phyloP scores from a whole-genome alignment of 768 basidiomycete genomes.

The Suillus fuscotomentosus region DNA sequence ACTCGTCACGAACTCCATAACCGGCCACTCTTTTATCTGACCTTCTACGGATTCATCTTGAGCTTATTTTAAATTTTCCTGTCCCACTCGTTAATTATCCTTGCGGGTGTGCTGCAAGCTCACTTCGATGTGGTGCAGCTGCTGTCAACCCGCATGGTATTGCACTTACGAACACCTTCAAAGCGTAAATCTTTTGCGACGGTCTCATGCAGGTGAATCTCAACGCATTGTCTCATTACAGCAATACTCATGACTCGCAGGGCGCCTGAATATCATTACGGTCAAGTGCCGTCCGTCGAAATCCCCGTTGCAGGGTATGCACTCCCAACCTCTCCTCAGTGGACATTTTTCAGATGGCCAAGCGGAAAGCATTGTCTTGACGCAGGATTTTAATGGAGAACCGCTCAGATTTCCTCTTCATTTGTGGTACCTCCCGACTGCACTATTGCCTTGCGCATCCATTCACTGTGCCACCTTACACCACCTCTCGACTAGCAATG shows the following conservation, averaged over 20 bases:
- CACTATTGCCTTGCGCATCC: constrained; percentile 57
- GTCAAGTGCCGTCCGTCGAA: constrained; percentile 71
- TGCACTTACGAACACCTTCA: constrained; percentile 77
- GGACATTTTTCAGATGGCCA: constrained; percentile 59
- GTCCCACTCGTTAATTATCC: constrained; percentile 63
- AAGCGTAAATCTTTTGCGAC: constrained; percentile 42
- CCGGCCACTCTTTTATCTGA: constrained; percentile 8
- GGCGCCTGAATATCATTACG: constrained; percentile 68
- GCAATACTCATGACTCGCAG: constrained; percentile 35
- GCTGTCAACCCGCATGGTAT: constrained; percentile 81
- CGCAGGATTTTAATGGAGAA: constrained; percentile 81
- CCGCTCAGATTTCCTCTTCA: constrained; percentile 81
- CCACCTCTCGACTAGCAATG: not conserved
- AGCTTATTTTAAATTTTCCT: constrained; percentile 10
- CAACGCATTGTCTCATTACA: constrained; percentile 4
- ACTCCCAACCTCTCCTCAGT: constrained; percentile 66
- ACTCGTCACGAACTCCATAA: not conserved
- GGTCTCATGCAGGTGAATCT: constrained; percentile 45
- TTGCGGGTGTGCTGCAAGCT: constrained; percentile 68
- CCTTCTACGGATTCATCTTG: constrained; percentile 15
- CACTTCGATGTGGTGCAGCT: constrained; percentile 85
- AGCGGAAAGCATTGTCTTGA: constrained; percentile 66
- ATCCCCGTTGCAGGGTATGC: constrained; percentile 65
- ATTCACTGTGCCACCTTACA: constrained; percentile 67
- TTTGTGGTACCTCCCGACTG: constrained; percentile 72